Evolutionary conservation across 163 green algal species (phyloP), one percentile per base, ranked within the genome.

Genomic region (Chlorella variabilis): DNA sequence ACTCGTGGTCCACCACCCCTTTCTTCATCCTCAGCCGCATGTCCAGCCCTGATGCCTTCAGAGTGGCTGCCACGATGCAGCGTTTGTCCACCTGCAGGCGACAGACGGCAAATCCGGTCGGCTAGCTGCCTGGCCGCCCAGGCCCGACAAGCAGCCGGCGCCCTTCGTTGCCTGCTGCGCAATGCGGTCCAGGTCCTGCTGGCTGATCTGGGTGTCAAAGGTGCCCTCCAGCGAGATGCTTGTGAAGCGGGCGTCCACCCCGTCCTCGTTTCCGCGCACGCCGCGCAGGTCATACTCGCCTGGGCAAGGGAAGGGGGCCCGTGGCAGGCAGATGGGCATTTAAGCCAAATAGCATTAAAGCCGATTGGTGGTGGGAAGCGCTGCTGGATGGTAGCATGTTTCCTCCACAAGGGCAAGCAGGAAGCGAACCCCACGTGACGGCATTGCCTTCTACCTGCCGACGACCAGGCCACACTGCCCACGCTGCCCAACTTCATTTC

Each of bases 1-100:
- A 77, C 11, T 86, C 34, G 41, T 81, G 70, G 34, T 77, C 71
- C 68, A 81, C 71, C 3, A 5, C 20, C 20, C 70, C 70, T 41
- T 82, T 81, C 34, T 71, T 48, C 76, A 86, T 42, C 23, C 27
- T 83, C 48, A 83, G 77, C 77, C 77, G 65, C 63, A 83, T 36
- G 48, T 77, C 76, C 48, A 73, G 29, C 17, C 76, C 76, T 82
- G 77, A 83, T 2, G 77, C 77, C 48, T 69, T 56, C 4, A 83
- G 48, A 1, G 77, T 83, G 49, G 77, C 63, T 5, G 77, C 77
- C 45, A 83, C 65, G 34, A 83, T 76, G 77, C 77, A 83, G 27
- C 77, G 63, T 3, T 54, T 41, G 48, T 83, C 63, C 27, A 77
- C 36, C 73, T 71, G 34, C 71, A 51, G 0, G 13, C 54, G n/a